Conservation (phyloP, 2,329 filamentous ascomycete genomes). For the Penicillium freii region DNA sequence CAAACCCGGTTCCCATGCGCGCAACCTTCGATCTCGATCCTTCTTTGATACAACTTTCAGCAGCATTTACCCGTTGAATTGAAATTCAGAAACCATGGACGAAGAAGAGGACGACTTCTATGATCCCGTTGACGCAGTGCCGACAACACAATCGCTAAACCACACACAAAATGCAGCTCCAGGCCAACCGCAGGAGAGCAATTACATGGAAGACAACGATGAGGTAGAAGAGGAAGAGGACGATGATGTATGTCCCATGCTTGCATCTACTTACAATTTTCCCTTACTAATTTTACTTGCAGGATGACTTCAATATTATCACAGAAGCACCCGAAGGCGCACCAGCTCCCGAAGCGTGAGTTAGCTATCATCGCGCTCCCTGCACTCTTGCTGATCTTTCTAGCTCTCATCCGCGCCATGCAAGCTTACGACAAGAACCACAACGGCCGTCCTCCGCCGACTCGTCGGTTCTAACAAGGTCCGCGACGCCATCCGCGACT, state of each 20-base stretch:
- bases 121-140: slow-evolving; percentile 41
- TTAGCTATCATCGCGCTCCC: slow-evolving; percentile 9
- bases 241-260: slow-evolving; percentile 26
- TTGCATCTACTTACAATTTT: neutral
- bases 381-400: slow-evolving; percentile 17
- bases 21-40: slow-evolving; percentile 14
- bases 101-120: slow-evolving; percentile 51
- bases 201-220: slow-evolving; percentile 43
- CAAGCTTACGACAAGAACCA: slow-evolving; percentile 35
- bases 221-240: slow-evolving; percentile 42
- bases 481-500: slow-evolving; percentile 35
- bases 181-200: slow-evolving; percentile 34
- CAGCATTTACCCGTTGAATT: slow-evolving; percentile 1
- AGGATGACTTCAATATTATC: slow-evolving; percentile 53
- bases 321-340: slow-evolving; percentile 48
- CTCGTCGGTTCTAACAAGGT: slow-evolving; percentile 29
- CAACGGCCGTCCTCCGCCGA: slow-evolving; percentile 38
- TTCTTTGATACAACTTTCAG: slow-evolving; percentile 15
- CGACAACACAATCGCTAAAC: slow-evolving; percentile 31
- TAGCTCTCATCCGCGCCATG: slow-evolving; percentile 43
- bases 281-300: slow-evolving; percentile 8
- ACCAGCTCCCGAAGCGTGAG: slow-evolving; percentile 39
- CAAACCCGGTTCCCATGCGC: slow-evolving; percentile 20
- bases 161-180: slow-evolving; percentile 26
- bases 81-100: slow-evolving; percentile 37